Evolutionary conservation across 2,329 filamentous ascomycete genomes (phyloP).

Genomic region (Chaetoscypha palmicola): DNA sequence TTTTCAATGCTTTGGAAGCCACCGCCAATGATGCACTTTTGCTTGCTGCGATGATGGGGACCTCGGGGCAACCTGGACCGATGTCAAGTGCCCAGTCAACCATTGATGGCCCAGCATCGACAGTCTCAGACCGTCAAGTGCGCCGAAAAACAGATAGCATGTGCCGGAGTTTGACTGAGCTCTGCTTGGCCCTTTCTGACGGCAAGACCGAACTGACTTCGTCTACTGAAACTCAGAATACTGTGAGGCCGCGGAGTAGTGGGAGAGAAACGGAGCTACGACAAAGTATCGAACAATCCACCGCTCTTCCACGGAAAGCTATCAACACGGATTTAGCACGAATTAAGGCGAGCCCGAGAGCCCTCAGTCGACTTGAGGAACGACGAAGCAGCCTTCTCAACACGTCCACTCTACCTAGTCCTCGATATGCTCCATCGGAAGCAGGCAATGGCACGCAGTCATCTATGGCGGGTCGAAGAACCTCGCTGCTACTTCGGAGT

Average conservation of each 20-base stretch:
- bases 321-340: slow-evolving; percentile 18
- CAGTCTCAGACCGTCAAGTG: slow-evolving; percentile 71
- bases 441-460: slow-evolving; percentile 37
- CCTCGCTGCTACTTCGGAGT: slow-evolving; percentile 44
- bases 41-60: slow-evolving; percentile 71
- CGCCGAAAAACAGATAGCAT: slow-evolving; percentile 87
- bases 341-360: slow-evolving; percentile 28
- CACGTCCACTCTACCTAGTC: slow-evolving; percentile 26
- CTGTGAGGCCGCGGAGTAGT: slow-evolving; percentile 15
- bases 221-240: slow-evolving; percentile 7
- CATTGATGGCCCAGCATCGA: slow-evolving; percentile 32
- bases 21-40: slow-evolving; percentile 75
- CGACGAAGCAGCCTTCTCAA: slow-evolving; percentile 30
- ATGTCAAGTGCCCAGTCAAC: slow-evolving; percentile 52
- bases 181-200: slow-evolving; percentile 77
- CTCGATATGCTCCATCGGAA: slow-evolving; percentile 26
- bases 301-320: slow-evolving; percentile 14
- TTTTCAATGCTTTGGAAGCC: slow-evolving; percentile 74
- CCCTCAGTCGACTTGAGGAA: slow-evolving; percentile 29
- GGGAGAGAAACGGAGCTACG: slow-evolving; percentile 15
- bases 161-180: slow-evolving; percentile 85
- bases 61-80: slow-evolving; percentile 59
- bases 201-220: slow-evolving; percentile 33
- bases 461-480: slow-evolving; percentile 46
- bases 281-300: slow-evolving; percentile 17